Base-by-base conservation (phyloP, 2,329 filamentous ascomycete species). In the Beauveria caledonica region DNA sequence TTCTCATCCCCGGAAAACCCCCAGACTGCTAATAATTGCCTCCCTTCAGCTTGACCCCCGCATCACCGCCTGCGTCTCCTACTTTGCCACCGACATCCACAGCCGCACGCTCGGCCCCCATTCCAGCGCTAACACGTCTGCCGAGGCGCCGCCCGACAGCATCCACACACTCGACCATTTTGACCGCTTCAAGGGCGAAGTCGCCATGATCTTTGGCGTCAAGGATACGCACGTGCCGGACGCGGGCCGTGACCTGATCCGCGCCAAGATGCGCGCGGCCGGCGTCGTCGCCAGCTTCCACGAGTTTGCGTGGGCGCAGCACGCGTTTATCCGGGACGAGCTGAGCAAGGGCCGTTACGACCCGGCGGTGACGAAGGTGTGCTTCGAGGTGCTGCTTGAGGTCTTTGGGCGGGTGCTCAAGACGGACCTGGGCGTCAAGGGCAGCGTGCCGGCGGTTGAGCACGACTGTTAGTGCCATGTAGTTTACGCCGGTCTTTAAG, bases 31-130 rank as follows among this genome's bases (percentile, higher is more conserved):
- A 36, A 15, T 2, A 11, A 15, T 15, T 15, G n/a, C 15, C 9
- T 33, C 25, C 9, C 27, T 17, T 23, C 63, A 83, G 67, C 80
- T 97, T 53, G 91, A 97, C 72, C 79, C 83, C 23, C 83, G 92
- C 60, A 84, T 97, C 62, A 80, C 81, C 44, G 89, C 90, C 33
- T 86, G 86, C 42, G 88, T 96, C 33, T 87, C 90, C 72, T 97
- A 92, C 78, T 97, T 97, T 74, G 91, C 90, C 9, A 97, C 92
- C 7, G 93, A 97, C 75, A 86, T 97, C 57, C 93, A 97, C 77
- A 84, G 80, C 64, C 82, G 84, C 61, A 90, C 87, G 9, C 82
- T 97, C 1, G 93, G 91, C 25, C 81, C 84, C 4, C 66, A 81
- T 68, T 57, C 68, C 11, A 68, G 62, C 76, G 83, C 65, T 83